Conservation (phyloP, 2,329 filamentous ascomycete species). For the Hymenoscyphus fructigenus region DNA sequence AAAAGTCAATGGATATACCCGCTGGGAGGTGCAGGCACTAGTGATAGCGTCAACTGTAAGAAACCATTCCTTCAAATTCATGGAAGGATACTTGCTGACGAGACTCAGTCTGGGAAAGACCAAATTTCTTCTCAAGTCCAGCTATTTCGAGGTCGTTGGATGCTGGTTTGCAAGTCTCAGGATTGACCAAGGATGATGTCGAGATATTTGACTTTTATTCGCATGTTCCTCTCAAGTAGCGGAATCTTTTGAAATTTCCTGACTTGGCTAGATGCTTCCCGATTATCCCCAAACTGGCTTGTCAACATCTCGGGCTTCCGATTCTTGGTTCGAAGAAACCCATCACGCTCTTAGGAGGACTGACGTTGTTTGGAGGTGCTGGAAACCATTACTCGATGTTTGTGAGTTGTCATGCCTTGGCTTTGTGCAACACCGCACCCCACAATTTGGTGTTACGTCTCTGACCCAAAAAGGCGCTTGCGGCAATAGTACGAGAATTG, state of each 20-base stretch:
- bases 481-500: conserved; percentile 55
- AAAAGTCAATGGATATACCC: conserved; percentile 61
- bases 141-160: conserved; percentile 59
- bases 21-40: conserved; percentile 61
- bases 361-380: conserved; percentile 69
- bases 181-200: conserved; percentile 49
- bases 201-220: conserved; percentile 66
- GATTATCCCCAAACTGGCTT: conserved; percentile 67
- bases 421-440: not conserved
- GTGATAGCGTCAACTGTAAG: conserved; percentile 55
- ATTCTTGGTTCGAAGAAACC: conserved; percentile 47
- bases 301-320: conserved; percentile 56
- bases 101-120: conserved; percentile 58
- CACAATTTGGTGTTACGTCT: not conserved
- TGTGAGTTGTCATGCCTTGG: conserved; percentile 41
- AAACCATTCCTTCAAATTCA: conserved; percentile 4
- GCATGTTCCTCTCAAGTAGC: conserved; percentile 33
- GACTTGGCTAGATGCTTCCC: conserved; percentile 58
- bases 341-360: conserved; percentile 61
- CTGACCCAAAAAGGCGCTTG: conserved; percentile 43
- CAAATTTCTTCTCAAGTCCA: conserved; percentile 56
- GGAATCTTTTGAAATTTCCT: not conserved
- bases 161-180: conserved; percentile 48
- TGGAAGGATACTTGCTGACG: conserved; percentile 10
- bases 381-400: conserved; percentile 73